Base-by-base conservation (phyloP, 1,139 yeast genomes). In the Sugiyamaella castrensis region DNA sequence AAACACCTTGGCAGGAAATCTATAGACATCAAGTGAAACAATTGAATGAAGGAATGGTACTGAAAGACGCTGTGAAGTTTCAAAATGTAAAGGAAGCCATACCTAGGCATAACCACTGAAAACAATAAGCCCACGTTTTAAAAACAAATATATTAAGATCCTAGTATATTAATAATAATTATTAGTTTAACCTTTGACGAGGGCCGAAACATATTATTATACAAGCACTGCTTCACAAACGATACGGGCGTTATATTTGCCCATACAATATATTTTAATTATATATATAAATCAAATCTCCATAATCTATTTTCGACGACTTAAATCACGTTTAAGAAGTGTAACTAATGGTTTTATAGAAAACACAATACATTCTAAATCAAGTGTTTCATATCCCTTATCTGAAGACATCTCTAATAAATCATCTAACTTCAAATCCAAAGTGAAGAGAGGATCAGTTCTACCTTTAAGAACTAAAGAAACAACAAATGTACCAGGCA, bases 401-500 rank as follows among this genome's bases (percentile, higher is more conserved):
- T 60, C 65, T 36, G 63, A 62, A 12, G 60, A 54, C 63, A 68
- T 56, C 52, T 69, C 72, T 37, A 68, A 54, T 32, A 69, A 52
- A 49, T 69, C 72, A 42, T 69, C 72, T 16, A 69, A 57, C 53
- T 66, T 66, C 47, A 69, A 53, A 45, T 67, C 70, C 37, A 68
- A 52, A 33, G 60, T 52, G 54, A 63, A 48, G 42, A 68, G 47
- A 15, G 69, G 64, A 38, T 62, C 62, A 30, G 57, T 55, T 28
- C 69, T 50, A 16, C 70, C 70, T 48, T 67, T 67, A 58, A 65
- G 57, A 39, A 61, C 55, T 42, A 69, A 50, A 4, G 68, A 61
- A n/a, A 69, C 55, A 33, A 67, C 69, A 59, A 65, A 69, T 1
- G 69, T 67, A 15, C 71, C 71, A 0, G 71, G 70, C 1, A 63